phyloP scores from a whole-genome alignment of 352 stramenopile species.

The Phytophthora parvispora region DNA sequence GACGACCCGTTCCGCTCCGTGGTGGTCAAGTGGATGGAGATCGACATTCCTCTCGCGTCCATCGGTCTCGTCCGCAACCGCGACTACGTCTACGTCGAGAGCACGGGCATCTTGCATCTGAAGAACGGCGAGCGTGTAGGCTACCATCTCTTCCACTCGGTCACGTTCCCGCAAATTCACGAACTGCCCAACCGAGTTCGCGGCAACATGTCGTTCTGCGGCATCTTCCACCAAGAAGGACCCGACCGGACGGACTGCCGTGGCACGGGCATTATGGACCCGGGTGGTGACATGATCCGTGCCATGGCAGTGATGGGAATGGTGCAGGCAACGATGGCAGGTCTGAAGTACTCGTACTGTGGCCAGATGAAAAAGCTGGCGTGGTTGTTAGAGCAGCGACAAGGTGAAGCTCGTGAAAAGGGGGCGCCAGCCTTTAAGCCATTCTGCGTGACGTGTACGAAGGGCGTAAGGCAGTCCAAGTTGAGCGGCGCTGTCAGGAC shows the following conservation, averaged over 20 bases:
- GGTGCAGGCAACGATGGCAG: constrained; percentile 23
- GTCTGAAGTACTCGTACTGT: constrained; percentile 40
- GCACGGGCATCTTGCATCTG: constrained; percentile 8
- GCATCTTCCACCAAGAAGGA: constrained; percentile 38
- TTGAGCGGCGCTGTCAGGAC: constrained; percentile 2
- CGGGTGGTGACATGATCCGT: constrained; percentile 31
- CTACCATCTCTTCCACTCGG: constrained; percentile 32
- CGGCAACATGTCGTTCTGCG: constrained; percentile 53
- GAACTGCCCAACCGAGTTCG: constrained; percentile 28
- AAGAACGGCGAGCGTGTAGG: constrained; percentile 25
- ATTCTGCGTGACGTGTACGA: constrained; percentile 24
- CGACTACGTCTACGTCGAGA: constrained; percentile 35
- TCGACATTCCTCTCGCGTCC: constrained; percentile 8
- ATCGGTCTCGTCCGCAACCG: constrained; percentile 25
- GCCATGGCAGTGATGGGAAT: constrained; percentile 14
- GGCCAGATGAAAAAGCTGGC: constrained; percentile 44
- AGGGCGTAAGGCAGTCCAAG: constrained; percentile 7
- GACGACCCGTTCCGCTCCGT: constrained; percentile 51
- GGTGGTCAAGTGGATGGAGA: constrained; percentile 48
- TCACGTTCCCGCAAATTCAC: constrained; percentile 26
- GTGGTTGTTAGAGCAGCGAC: constrained; percentile 29
- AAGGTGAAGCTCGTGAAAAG: constrained; percentile 3
- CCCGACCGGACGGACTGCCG: constrained; percentile 21
- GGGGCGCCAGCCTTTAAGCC: background rate
- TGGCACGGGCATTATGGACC: constrained; percentile 26